Evolutionary conservation across 805 yeast species (phyloP).

Genomic region (Yamadazyma endophytica): DNA sequence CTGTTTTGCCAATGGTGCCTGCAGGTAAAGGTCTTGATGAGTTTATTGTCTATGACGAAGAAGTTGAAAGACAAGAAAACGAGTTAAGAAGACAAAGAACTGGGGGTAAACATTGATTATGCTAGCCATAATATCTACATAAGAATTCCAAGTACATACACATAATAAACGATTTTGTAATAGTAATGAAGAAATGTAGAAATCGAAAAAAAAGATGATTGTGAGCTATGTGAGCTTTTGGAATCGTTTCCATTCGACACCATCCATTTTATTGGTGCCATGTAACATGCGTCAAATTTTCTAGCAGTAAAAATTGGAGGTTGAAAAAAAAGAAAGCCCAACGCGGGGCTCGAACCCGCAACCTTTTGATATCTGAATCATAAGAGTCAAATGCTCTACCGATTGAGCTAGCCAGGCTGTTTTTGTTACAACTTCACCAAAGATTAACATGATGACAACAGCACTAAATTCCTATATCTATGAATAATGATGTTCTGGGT

Average conservation of each 20-base stretch:
- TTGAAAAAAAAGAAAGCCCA: conserved; percentile 19
- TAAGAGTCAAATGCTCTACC: conserved; percentile 20
- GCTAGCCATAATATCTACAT: neutral
- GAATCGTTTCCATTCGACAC: too few species aligned
- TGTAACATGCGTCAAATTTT: too few species aligned
- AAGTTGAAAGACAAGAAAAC: conserved; percentile 67
- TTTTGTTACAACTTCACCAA: too few species aligned
- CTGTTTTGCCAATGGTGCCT: conserved; percentile 98
- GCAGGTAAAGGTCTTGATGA: conserved; percentile 94
- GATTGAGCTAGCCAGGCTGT: conserved; percentile 25
- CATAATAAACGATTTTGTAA: neutral
- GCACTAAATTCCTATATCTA: too few species aligned
- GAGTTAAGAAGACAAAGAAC: conserved; percentile 71
- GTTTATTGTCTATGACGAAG: conserved; percentile 82
- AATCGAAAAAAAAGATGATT: too few species aligned
- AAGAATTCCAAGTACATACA: neutral
- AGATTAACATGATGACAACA: too few species aligned
- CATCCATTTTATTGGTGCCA: too few species aligned
- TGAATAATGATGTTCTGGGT: too few species aligned
- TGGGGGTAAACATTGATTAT: conserved; percentile 54
- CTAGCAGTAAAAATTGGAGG: too few species aligned
- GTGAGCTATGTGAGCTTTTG: too few species aligned
- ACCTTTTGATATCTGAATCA: conserved; percentile 23
- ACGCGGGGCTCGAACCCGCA: conserved; percentile 29
- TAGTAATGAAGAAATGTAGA: too few species aligned